Percentiles rank a stretch among this genome's conserved stretches.
Conservation (phyloP, 139 green algal genomes). For the Haematococcus lacustris region DNA sequence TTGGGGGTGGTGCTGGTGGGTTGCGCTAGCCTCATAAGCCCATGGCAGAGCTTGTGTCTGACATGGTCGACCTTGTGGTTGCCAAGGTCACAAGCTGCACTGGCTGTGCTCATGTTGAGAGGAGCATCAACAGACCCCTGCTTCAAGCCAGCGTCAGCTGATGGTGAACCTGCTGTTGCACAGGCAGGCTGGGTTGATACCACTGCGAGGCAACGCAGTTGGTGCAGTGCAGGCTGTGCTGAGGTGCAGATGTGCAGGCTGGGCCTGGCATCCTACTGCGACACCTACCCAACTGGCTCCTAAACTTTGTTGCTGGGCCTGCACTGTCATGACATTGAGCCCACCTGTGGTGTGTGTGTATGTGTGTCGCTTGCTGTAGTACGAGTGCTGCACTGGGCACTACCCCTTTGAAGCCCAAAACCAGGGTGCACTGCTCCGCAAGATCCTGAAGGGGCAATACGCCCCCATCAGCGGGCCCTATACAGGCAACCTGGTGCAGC, state of each 20-base stretch:
- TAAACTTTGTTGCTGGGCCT: too few relatives aligned
- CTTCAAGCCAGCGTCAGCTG: background rate
- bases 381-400: constrained; percentile 54
- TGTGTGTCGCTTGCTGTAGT: too few relatives aligned
- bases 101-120: background rate
- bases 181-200: background rate
- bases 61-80: background rate
- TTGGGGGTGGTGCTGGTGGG: constrained; percentile 52
- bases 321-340: too few relatives aligned
- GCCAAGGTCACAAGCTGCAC: background rate
- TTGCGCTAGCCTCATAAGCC: background rate
- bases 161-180: background rate
- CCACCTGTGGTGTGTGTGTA: too few relatives aligned
- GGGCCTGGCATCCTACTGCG: too few relatives aligned
- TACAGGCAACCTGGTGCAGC: constrained; percentile 28
- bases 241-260: too few relatives aligned
- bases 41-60: background rate
- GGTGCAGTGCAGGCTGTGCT: too few relatives aligned
- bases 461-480: constrained; percentile 39
- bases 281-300: too few relatives aligned
- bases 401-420: constrained; percentile 70
- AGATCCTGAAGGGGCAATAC: constrained; percentile 61
- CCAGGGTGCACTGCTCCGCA: constrained; percentile 62
- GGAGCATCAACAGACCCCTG: background rate
- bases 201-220: background rate